Evolutionary conservation across 805 yeast genomes (phyloP).

Genomic region (Candida multigemmis): DNA sequence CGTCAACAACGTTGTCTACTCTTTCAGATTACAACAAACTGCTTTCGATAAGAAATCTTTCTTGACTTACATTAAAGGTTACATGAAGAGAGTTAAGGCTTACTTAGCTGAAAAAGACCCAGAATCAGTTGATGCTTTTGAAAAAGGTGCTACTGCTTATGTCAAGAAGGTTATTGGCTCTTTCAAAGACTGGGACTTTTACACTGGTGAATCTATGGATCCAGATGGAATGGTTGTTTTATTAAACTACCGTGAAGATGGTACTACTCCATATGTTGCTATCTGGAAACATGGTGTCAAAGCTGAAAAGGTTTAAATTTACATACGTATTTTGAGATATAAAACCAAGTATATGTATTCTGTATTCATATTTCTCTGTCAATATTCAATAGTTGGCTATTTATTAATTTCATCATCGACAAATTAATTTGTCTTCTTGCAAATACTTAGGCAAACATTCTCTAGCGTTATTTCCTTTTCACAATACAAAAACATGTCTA

Average conservation of each 20-base stretch:
- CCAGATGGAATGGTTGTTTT: conserved; percentile 98
- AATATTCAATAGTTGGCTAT: conserved; percentile 1
- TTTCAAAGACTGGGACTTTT: conserved; percentile 99
- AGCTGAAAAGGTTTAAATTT: conserved; percentile 78
- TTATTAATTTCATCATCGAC: no score
- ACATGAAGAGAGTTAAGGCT: conserved; percentile 96
- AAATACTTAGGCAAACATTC: conserved; percentile 46
- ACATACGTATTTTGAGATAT: neutral
- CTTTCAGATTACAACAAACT: conserved; percentile 96
- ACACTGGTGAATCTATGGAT: conserved; percentile 99
- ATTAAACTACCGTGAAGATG: conserved; percentile 99
- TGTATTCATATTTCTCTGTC: neutral
- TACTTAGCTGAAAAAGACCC: conserved; percentile 84
- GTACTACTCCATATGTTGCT: conserved; percentile 93
- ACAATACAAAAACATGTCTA: conserved; percentile 52
- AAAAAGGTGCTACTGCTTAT: conserved; percentile 95
- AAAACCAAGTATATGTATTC: neutral
- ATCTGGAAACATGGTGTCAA: conserved; percentile 98
- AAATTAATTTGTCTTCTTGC: conserved; percentile 1
- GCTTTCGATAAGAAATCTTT: conserved; percentile 96
- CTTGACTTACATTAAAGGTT: conserved; percentile 94
- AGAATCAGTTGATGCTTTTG: conserved; percentile 78
- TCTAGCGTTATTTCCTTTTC: conserved; percentile 54
- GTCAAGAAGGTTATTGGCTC: conserved; percentile 92
- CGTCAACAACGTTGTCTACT: conserved; percentile 97